A percentile compares a stretch with the other conserved stretches of the same genome.
phyloP scores from a whole-genome alignment of 2,329 filamentous ascomycete genomes.

The Monosporascus sp. region DNA sequence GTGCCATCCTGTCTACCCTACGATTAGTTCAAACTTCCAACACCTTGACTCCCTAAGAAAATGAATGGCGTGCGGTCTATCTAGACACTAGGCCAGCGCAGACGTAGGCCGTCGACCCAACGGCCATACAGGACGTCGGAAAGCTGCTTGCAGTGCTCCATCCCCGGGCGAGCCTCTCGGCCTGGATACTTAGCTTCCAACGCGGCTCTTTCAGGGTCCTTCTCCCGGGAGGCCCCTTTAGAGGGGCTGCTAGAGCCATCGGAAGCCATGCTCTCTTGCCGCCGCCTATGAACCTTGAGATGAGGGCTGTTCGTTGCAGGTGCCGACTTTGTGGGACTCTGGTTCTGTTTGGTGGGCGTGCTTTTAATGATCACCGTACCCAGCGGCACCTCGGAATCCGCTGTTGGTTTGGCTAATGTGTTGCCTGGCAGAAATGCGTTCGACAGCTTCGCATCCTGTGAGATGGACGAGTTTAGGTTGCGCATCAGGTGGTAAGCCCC shows the following conservation, averaged over 20 bases:
- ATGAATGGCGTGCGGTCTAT: background rate
- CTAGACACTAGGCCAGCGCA: conserved; percentile 50
- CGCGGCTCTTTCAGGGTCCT: conserved; percentile 43
- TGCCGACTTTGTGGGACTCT: conserved; percentile 61
- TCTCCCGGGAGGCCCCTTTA: conserved; percentile 32
- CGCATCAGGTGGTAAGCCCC: conserved; percentile 82
- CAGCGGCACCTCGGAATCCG: conserved; percentile 38
- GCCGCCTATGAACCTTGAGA: conserved; percentile 69
- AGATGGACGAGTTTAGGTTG: conserved; percentile 68
- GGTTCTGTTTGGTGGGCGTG: conserved; percentile 32
- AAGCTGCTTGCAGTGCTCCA: conserved; percentile 89
- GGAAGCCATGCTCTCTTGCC: conserved; percentile 43
- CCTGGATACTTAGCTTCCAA: conserved; percentile 52
- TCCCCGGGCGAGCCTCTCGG: conserved; percentile 57
- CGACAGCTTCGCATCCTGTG: conserved; percentile 63
- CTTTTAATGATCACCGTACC: conserved; percentile 57
- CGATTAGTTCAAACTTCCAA: background rate
- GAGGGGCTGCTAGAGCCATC: conserved; percentile 23
- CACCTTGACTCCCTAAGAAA: background rate
- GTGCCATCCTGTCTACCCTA: too few species aligned
- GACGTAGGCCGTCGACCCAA: conserved; percentile 80
- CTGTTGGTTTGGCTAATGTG: conserved; percentile 24
- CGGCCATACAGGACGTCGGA: conserved; percentile 86
- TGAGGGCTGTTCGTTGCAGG: conserved; percentile 82
- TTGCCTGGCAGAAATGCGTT: conserved; percentile 39